These are phyloP conservation scores for Scedosporium dehoogii DNA, from an alignment of 2,329 filamentous ascomycete species.

Conservation along the genomic window DNA sequence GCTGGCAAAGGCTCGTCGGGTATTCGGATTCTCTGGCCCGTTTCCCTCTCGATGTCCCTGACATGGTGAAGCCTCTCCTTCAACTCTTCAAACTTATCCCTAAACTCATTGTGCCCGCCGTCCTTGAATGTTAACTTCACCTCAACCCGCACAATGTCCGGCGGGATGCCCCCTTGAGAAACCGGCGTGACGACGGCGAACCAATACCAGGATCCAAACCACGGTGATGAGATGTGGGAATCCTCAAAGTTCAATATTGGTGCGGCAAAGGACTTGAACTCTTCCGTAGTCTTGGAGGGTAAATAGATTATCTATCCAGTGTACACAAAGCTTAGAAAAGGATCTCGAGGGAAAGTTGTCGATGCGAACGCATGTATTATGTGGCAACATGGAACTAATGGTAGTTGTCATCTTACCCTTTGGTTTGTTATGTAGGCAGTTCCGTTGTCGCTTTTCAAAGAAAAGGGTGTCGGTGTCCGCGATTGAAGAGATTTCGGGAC, in stretches of 20 bases:
- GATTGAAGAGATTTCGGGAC: conserved; percentile 57
- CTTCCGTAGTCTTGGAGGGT: conserved; percentile 55
- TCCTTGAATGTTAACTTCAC: conserved; percentile 86
- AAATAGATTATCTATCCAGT: conserved; percentile 70
- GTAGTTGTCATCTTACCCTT: conserved; percentile 49
- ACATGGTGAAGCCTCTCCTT: conserved; percentile 77
- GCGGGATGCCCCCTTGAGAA: conserved; percentile 70
- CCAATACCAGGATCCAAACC: conserved; percentile 92
- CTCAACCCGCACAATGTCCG: conserved; percentile 62
- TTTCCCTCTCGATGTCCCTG: conserved; percentile 62
- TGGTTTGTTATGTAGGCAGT: conserved; percentile 76
- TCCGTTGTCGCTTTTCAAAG: conserved; percentile 58
- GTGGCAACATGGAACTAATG: neutral
- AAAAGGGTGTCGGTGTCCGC: conserved; percentile 21
- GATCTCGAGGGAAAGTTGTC: neutral
- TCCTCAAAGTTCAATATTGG: conserved; percentile 84
- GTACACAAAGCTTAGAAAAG: neutral
- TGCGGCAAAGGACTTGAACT: conserved; percentile 79
- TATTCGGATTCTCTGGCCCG: conserved; percentile 52
- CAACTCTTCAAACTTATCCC: conserved; percentile 70
- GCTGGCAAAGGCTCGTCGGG: conserved; percentile 81
- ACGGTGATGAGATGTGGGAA: conserved; percentile 75
- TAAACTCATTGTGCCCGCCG: conserved; percentile 89
- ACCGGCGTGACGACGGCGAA: conserved; percentile 71
- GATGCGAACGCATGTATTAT: neutral